Evolutionary conservation across 768 basidiomycete species (phyloP).

Genomic region (Tricholoma bakamatsutake): DNA sequence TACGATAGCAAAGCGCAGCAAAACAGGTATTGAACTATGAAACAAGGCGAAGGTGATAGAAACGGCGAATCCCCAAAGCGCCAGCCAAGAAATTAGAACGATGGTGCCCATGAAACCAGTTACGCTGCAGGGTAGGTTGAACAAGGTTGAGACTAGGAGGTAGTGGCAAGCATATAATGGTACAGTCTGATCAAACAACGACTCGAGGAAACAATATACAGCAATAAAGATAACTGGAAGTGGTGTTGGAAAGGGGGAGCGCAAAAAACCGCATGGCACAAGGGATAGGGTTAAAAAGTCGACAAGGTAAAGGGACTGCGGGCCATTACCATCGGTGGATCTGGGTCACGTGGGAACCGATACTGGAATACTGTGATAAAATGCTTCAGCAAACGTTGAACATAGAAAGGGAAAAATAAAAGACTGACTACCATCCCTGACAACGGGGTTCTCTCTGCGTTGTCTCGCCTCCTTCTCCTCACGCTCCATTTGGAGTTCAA

Average conservation of each 20-base stretch:
- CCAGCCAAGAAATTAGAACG: neutral
- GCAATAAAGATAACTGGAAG: conserved; percentile 38
- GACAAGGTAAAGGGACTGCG: conserved; percentile 48
- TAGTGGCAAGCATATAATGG: conserved; percentile 14
- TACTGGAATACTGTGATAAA: conserved; percentile 55
- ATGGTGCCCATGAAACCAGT: neutral
- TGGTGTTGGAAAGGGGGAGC: conserved; percentile 8
- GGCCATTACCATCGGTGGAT: conserved; percentile 33
- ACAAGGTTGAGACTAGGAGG: neutral
- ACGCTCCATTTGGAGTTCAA: conserved; percentile 64
- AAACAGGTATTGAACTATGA: conserved; percentile 1
- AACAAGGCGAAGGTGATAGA: neutral
- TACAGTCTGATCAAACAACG: conserved; percentile 23
- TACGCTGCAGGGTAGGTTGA: neutral
- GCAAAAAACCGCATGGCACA: neutral
- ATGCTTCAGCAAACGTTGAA: neutral
- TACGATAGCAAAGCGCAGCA: conserved; percentile 6
- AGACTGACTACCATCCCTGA: conserved; percentile 43
- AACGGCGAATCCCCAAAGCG: neutral
- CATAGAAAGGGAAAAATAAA: neutral
- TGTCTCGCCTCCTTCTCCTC: conserved; percentile 49
- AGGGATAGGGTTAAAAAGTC: conserved; percentile 44
- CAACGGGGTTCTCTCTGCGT: conserved; percentile 55
- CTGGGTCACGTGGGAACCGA: conserved; percentile 46
- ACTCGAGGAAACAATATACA: conserved; percentile 37